phyloP scores from a whole-genome alignment of 2,329 filamentous ascomycete species.

The Curvularia sp. region DNA sequence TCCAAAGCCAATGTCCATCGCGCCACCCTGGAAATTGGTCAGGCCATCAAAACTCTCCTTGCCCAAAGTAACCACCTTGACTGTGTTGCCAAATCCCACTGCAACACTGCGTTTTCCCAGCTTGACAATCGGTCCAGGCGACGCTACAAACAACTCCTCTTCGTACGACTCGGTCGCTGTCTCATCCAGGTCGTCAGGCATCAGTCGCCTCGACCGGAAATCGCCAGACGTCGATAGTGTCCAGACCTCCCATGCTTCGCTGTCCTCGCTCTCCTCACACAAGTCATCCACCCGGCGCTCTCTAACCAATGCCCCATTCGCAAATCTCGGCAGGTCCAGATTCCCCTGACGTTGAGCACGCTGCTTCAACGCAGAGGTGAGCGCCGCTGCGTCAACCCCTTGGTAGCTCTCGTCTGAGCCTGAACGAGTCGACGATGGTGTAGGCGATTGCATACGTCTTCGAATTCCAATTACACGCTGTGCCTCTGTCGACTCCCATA shows the following conservation, averaged over 20 bases:
- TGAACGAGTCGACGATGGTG: constrained; percentile 39
- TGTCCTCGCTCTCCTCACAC: constrained; percentile 28
- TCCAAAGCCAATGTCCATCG: constrained; percentile 20
- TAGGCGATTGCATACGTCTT: constrained; percentile 49
- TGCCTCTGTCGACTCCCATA: constrained; percentile 68
- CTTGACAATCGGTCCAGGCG: constrained; percentile 68
- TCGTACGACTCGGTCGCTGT: constrained; percentile 20
- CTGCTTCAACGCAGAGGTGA: constrained; percentile 39
- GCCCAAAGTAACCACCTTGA: constrained; percentile 74
- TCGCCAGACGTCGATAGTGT: constrained; percentile 57
- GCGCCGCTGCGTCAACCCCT: constrained; percentile 19
- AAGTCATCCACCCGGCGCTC: constrained; percentile 7
- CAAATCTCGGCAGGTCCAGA: constrained; percentile 14
- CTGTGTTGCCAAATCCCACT: constrained; percentile 73
- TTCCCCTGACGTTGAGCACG: constrained; percentile 31
- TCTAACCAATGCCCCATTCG: constrained; percentile 14
- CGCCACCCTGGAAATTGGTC: constrained; percentile 16
- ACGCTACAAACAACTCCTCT: constrained; percentile 68
- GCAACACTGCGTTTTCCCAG: constrained; percentile 71
- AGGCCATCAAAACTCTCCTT: constrained; percentile 66
- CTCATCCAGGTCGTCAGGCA: constrained; percentile 26
- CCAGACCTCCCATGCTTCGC: constrained; percentile 62
- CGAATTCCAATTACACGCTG: constrained; percentile 70
- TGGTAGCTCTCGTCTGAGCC: constrained; percentile 31
- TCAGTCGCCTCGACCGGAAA: constrained; percentile 51